These are phyloP conservation scores for Boletus sp. DNA, from an alignment of 1,284 basidiomycete genomes.

Conservation along the genomic window DNA sequence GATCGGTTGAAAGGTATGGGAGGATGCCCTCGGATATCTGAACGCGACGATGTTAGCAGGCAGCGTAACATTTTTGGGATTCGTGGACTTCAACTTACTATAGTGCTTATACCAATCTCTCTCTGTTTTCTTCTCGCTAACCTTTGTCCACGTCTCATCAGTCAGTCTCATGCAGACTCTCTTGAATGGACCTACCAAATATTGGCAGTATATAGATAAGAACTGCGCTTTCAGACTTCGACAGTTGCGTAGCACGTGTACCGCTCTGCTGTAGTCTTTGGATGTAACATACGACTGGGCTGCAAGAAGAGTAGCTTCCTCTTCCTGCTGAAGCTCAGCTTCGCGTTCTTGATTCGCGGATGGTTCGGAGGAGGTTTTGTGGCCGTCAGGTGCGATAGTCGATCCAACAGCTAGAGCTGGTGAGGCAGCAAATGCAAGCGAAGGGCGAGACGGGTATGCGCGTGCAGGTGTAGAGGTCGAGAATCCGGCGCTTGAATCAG, in stretches of 20 bases:
- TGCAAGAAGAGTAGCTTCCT: slow-evolving; percentile 64
- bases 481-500: slow-evolving; percentile 30
- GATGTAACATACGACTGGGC: slow-evolving; percentile 77
- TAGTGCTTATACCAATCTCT: slow-evolving; percentile 72
- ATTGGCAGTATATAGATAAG: slow-evolving; percentile 77
- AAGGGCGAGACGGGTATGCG: slow-evolving; percentile 38
- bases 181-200: slow-evolving; percentile 60
- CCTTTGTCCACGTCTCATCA: slow-evolving; percentile 35
- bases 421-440: slow-evolving; percentile 37
- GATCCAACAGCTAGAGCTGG: slow-evolving; percentile 31
- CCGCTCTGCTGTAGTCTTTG: slow-evolving; percentile 78
- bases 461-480: slow-evolving; percentile 54
- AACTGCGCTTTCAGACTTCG: slow-evolving; percentile 73
- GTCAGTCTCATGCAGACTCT: background rate
- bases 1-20: slow-evolving; percentile 65
- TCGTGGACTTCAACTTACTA: slow-evolving; percentile 43
- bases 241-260: slow-evolving; percentile 59
- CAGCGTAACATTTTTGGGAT: background rate
- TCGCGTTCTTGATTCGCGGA: slow-evolving; percentile 36
- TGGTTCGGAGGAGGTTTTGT: slow-evolving; percentile 26
- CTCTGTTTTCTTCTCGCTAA: slow-evolving; percentile 62
- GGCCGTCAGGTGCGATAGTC: slow-evolving; percentile 25
- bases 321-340: slow-evolving; percentile 51
- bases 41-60: background rate
- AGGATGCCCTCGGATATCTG: slow-evolving; percentile 72